Base-by-base conservation (phyloP, 768 basidiomycete species). In the Suillus subaureus region DNA sequence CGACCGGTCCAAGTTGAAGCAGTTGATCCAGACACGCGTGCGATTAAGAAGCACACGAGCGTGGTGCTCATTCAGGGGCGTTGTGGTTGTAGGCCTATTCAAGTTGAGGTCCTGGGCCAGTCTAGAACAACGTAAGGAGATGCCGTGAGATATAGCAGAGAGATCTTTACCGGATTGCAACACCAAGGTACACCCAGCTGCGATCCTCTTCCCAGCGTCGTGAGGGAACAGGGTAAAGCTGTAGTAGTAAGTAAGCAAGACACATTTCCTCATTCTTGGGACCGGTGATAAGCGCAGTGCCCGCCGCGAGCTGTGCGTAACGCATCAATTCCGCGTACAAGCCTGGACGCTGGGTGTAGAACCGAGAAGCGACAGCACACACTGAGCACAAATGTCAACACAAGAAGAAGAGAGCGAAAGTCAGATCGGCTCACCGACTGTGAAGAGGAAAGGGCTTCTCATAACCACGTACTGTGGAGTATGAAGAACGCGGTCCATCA, bases 401-500 rank as follows among this genome's bases (percentile, higher is more conserved):
- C 49, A 5, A 54, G 52, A 56, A 4, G 13, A 39, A 57, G 28
- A 18, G 58, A 62, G 8, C n/a, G n/a, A 18, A 39, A 7, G 18
- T 33, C 39, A 60, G 18, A n/a, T 18, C 55, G 68, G 87, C 88
- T 85, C 70, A 94, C 92, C 86, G 65, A 94, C 93, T 39, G 96
- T 96, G 77, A 97, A 95, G 43, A 98, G 76, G 81, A 97, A 97
- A 3, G 95, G 93, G 70, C 91, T 93, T 26, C 96, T 87, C 76
- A 88, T 88, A 68, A 88, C 90, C 2, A 92, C 92, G 68, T 83
- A 84, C 62, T 90, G 89, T 6, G 94, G 90, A 0, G 93, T 95
- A 73, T 98, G 96, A 26, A 97, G 83, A 39, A 85, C 83, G 12
- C 91, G 89, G 69, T 96, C 95, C 26, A 97, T 79, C 31, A 97